Conservation (phyloP, 1,139 yeast species). For the Kurtzmaniella natalensis region DNA sequence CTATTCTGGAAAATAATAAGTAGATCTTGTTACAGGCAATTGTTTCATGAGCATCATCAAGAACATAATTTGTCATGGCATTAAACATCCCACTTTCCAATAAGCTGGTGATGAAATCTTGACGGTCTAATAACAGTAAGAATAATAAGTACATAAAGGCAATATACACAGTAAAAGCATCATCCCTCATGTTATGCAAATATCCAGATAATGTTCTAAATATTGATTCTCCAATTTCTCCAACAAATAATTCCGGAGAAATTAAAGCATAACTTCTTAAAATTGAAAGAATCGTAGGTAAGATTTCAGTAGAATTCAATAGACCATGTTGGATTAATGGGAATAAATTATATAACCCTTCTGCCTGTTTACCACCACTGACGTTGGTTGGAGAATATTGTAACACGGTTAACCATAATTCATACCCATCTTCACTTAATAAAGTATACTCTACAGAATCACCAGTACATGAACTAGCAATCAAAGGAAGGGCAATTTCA, state of each 20-base stretch:
- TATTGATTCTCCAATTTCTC: slow-evolving; percentile 26
- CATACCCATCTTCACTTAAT: slow-evolving; percentile 83
- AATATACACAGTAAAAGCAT: slow-evolving; percentile 53
- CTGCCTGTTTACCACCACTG: slow-evolving; percentile 22
- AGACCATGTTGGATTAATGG: slow-evolving; percentile 47
- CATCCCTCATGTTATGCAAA: slow-evolving; percentile 64
- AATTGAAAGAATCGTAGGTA: slow-evolving; percentile 64
- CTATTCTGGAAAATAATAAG: slow-evolving; percentile 51
- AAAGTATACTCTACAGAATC: slow-evolving; percentile 56
- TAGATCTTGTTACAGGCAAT: slow-evolving; percentile 48
- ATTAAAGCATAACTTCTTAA: slow-evolving; percentile 68
- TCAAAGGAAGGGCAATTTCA: slow-evolving; percentile 62
- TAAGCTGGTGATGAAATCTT: slow-evolving; percentile 29
- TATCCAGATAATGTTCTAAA: slow-evolving; percentile 54
- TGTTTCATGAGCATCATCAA: slow-evolving; percentile 48
- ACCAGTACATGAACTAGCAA: slow-evolving; percentile 60
- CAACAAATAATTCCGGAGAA: slow-evolving; percentile 45
- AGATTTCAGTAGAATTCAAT: slow-evolving; percentile 67
- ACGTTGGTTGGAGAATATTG: slow-evolving; percentile 45
- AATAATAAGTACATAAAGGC: slow-evolving; percentile 57
- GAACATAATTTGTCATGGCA: slow-evolving; percentile 41
- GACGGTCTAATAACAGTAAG: slow-evolving; percentile 24
- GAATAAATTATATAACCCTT: slow-evolving; percentile 41
- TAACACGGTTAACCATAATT: slow-evolving; percentile 71
- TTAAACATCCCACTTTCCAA: slow-evolving; percentile 46